These are phyloP conservation scores for Clavariopsis aquatica DNA, from an alignment of 495 filamentous ascomycete genomes.

Conservation along the genomic window DNA sequence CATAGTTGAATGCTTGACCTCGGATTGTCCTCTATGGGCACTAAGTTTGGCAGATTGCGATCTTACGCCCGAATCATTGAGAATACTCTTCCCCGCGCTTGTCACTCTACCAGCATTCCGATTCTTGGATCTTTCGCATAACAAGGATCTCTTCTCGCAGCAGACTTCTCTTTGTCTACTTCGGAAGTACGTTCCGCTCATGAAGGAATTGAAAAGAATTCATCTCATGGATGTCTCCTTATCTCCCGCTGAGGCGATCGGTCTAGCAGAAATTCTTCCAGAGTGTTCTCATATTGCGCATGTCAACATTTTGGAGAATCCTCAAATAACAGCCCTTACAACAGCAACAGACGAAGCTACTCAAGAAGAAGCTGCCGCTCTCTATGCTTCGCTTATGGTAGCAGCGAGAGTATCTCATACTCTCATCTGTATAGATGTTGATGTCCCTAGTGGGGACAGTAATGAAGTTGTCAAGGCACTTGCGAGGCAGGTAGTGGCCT, in stretches of 20 bases:
- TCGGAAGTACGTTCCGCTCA: constrained; percentile 79
- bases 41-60: constrained; percentile 87
- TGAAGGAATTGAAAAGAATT: constrained; percentile 78
- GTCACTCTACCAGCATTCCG: constrained; percentile 71
- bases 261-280: constrained; percentile 83
- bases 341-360: constrained; percentile 67
- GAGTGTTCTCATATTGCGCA: constrained; percentile 82
- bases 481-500: constrained; percentile 89
- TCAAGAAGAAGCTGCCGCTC: constrained; percentile 89
- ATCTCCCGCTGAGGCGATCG: constrained; percentile 82
- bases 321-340: constrained; percentile 65
- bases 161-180: constrained; percentile 76
- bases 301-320: constrained; percentile 84
- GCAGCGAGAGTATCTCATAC: constrained; percentile 81
- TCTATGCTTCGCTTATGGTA: constrained; percentile 89
- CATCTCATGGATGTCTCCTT: constrained; percentile 88
- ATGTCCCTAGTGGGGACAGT: constrained; percentile 74
- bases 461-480: constrained; percentile 90
- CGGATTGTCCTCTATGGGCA: constrained; percentile 68
- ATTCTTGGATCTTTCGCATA: constrained; percentile 90
- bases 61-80: constrained; percentile 68
- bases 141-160: constrained; percentile 75
- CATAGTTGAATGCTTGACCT: constrained; percentile 64
- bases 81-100: constrained; percentile 73
- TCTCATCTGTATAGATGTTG: constrained; percentile 88